Percentiles rank a stretch among this genome's conserved stretches.
Evolutionary conservation across 345 rosid species (phyloP).

Genomic region (Eucalyptus decipiens): DNA sequence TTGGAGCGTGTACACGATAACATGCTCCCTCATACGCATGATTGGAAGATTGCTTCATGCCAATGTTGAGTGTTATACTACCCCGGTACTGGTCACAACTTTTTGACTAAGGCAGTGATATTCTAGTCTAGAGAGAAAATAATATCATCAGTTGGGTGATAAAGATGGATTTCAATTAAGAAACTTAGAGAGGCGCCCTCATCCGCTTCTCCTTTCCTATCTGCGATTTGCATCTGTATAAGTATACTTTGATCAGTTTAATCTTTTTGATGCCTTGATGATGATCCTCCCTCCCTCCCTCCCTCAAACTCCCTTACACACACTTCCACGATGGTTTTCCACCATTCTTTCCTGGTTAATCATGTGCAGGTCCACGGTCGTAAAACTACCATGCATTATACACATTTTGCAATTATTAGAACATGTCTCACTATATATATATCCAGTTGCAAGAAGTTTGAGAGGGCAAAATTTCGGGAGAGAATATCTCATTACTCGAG

Average conservation of each 20-base stretch:
- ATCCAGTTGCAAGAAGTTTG: no score
- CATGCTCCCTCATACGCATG: no score
- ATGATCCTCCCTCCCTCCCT: no score
- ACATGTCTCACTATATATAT: no score
- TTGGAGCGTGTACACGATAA: not conserved
- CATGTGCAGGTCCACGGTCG: not conserved
- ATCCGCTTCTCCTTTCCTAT: no score
- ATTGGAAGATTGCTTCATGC: no score
- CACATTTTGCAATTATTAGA: not conserved
- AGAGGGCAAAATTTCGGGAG: no score
- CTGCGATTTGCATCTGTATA: no score
- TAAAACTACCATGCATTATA: not conserved
- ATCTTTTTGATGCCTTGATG: no score
- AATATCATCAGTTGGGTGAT: not conserved
- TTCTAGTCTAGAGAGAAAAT: not conserved
- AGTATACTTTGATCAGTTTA: no score
- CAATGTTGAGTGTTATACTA: fast-evolving
- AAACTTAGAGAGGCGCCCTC: not conserved
- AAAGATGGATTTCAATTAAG: not conserved
- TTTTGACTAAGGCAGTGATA: not conserved
- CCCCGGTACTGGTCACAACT: no score
- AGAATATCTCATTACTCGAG: no score
- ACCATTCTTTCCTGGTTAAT: not conserved
- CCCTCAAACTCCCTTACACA: not conserved
- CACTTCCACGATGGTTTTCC: not conserved